Conservation (phyloP, 2,329 filamentous ascomycete species). For the Monilinia laxa region DNA sequence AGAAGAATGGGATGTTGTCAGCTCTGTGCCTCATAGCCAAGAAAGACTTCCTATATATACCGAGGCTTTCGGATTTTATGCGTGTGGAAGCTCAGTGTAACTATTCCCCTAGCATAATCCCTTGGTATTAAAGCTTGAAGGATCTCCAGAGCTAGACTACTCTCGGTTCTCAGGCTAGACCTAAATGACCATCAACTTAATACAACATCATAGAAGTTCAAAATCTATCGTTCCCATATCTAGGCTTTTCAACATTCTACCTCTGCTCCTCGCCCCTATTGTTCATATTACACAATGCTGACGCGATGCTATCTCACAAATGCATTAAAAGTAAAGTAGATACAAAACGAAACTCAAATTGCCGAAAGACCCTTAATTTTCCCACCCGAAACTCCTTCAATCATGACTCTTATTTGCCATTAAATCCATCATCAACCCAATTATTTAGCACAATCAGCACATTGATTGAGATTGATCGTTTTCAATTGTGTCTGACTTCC, state of each 20-base stretch:
- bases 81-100: not conserved
- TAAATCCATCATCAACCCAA: not conserved
- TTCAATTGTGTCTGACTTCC: not conserved
- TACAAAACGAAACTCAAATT: not conserved
- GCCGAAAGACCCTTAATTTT: not conserved
- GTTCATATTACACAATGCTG: not conserved
- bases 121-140: not conserved
- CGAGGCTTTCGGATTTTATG: not conserved
- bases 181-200: no score
- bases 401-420: not conserved
- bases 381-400: not conserved
- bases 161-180: no score
- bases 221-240: not conserved
- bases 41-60: not conserved
- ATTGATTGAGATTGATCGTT: not conserved
- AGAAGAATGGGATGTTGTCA: not conserved
- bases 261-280: no score
- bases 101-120: not conserved
- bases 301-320: not conserved
- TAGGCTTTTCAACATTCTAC: not conserved
- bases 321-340: not conserved
- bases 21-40: not conserved
- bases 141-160: not conserved
- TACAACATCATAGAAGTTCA: not conserved
- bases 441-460: constrained; percentile 14